Evolutionary conservation across 1,284 basidiomycete species (phyloP).

Genomic region (Rhodotorula sp.): DNA sequence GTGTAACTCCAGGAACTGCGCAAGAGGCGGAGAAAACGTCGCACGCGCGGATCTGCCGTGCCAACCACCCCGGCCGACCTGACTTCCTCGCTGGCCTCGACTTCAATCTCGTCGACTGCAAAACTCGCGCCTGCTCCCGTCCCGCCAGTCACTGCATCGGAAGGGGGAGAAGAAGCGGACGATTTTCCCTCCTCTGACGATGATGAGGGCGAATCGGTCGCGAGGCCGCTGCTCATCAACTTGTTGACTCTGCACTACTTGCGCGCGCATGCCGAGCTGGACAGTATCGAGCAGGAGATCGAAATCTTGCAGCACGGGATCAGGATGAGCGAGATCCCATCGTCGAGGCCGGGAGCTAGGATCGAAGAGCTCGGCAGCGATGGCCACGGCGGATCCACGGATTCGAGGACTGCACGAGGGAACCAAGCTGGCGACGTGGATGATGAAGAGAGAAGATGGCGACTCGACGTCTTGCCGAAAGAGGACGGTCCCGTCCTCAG

Average conservation of each 20-base stretch:
- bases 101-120: neutral
- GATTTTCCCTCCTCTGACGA: slow-evolving; percentile 51
- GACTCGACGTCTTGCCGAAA: slow-evolving; percentile 59
- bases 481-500: slow-evolving; percentile 67
- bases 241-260: slow-evolving; percentile 71
- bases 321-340: slow-evolving; percentile 44
- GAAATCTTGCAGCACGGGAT: slow-evolving; percentile 63
- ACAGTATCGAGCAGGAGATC: slow-evolving; percentile 69
- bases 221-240: slow-evolving; percentile 66
- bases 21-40: slow-evolving; percentile 19
- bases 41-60: slow-evolving; percentile 55
- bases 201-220: slow-evolving; percentile 58
- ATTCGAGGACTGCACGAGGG: neutral
- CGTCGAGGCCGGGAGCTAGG: slow-evolving; percentile 2
- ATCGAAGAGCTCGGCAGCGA: neutral
- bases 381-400: no score
- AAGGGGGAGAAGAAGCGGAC: slow-evolving; percentile 13
- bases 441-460: slow-evolving; percentile 62
- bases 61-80: slow-evolving; percentile 14
- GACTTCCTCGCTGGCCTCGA: slow-evolving; percentile 38
- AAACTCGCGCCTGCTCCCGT: neutral
- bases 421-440: neutral
- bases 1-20: slow-evolving; percentile 30
- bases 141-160: neutral
- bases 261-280: slow-evolving; percentile 66